Evolutionary conservation across 345 rosid genomes (phyloP), one percentile per base, ranked within the genome.

Genomic region (Abelmoschus esculentus): DNA sequence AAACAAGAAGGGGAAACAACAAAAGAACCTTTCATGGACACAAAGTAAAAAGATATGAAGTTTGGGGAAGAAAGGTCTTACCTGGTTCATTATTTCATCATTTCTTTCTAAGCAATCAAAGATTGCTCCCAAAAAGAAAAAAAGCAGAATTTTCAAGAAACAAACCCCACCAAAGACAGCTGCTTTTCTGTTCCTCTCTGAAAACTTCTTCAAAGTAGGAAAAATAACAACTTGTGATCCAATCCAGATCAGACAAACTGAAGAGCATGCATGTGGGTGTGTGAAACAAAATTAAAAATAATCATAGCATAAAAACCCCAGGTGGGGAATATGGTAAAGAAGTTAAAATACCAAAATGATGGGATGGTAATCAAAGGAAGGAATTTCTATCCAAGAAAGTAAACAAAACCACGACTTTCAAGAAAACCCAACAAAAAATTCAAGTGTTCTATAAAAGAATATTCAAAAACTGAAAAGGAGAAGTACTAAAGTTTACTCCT

Each of bases 231-330:
- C 83, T 83, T 85, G 85, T 69, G 88, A 90, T 92, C 91, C 89
- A 87, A 82, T 84, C 84, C 89, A 90, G 88, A 90, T 89, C 93
- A 89, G 93, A 87, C 83, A 81, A 88, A 82, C 84, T 81, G 80
- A 79, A 83, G 75, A 83, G 81, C 83, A 84, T 73, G 86, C 89
- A 87, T 82, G 95, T 84, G 93, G 80, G 78, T 76, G 88, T 78
- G 87, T 73, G 86, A 72, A 80, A 71, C 70, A 70, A 70, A 64
- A 22, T 36, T 56, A 22, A 54, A 26, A n/a, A 46, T 42, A 69
- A 69, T 17, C 6, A 1, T 54, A 68, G 1, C 19, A 71, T 11
- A 62, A 22, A 56, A 47, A 66, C 34, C 47, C 31, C 56, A 71
- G 31, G 65, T 46, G 53, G 56, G 78, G 73, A 80, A 77, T 72